Evolutionary conservation across 306 rosid species (phyloP).

Genomic region (Styphnolobium japonicum): DNA sequence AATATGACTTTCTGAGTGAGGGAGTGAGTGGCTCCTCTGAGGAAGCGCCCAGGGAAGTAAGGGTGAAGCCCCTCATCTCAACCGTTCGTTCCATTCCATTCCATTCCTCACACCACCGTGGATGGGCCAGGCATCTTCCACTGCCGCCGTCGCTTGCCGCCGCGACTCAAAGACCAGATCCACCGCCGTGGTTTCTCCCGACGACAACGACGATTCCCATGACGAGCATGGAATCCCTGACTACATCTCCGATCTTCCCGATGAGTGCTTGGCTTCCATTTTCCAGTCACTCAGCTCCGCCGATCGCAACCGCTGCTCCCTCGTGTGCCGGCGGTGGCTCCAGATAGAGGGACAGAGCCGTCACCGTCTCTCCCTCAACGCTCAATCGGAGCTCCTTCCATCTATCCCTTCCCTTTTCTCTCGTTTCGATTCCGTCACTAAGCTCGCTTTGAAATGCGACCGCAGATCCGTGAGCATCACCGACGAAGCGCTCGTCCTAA

Average conservation of each 20-base stretch:
- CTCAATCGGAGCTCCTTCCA: conserved; percentile 56
- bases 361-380: conserved; percentile 81
- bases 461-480: conserved; percentile 76
- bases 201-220: neutral
- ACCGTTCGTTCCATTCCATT: conserved; percentile 17
- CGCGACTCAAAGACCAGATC: conserved; percentile 63
- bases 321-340: conserved; percentile 90
- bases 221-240: conserved; percentile 34
- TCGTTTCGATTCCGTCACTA: conserved; percentile 87
- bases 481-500: conserved; percentile 67
- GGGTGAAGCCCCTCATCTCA: conserved; percentile 20
- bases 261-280: conserved; percentile 80
- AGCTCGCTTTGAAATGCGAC: conserved; percentile 87
- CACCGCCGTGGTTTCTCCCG: conserved; percentile 52
- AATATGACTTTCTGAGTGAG: neutral
- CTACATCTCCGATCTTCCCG: conserved; percentile 76
- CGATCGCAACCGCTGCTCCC: conserved; percentile 82
- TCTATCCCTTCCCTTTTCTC: conserved; percentile 59
- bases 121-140: conserved; percentile 95
- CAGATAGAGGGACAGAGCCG: conserved; percentile 91
- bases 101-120: conserved; percentile 22
- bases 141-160: conserved; percentile 49
- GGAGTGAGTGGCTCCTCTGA: neutral
- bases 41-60: conserved; percentile 4
- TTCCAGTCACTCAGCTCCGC: conserved; percentile 76